Base-by-base conservation (phyloP, 352 stramenopile species). In the Globisporangium recalcitrans region DNA sequence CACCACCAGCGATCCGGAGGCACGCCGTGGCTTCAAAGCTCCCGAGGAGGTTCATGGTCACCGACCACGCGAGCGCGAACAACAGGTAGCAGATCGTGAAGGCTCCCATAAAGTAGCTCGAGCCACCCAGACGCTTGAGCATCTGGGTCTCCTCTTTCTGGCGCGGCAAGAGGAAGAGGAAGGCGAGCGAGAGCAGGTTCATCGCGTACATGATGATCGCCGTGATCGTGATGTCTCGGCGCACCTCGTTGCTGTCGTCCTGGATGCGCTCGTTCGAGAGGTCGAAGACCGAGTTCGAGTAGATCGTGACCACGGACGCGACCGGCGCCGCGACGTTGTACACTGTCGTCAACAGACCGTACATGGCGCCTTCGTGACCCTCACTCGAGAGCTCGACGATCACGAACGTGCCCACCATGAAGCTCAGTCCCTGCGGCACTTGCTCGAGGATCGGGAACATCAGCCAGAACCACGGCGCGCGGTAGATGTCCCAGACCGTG, bases 1-100 rank as follows among this genome's bases (percentile, higher is more conserved):
- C 34, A 6, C 79, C 83, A 27, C 83, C 83, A 13, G 80, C 80
- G 56, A 92, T 58, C 13, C 75, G 63, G 1, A 87, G 57, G 52
- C 82, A 91, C 5, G 77, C 65, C 9, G 82, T 91, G 13, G 58
- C 63, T 9, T 69, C 60, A 48, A 90, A 88, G 26, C 90, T 74
- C 3, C 71, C 77, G 27, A 91, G 46, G 1, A 90, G 52, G 40
- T 88, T 89, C 3, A 80, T 85, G 0, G 54, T 61, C 16, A 89
- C 64, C 1, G 82, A 87, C 77, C 76, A 91, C 3, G 82, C 1
- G 0, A 88, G 44, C 27, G 81, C 75, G 58, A 85, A 84, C 3
- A 58, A 19, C 22, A 71, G 77, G 21, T 82, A 71, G 8, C 4
- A 52, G 5, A 88, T 42, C 3, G 70, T 72, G 11, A 72, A 27